These are phyloP conservation scores for Exophiala calicioides DNA, from an alignment of 2,329 filamentous ascomycete genomes.

Conservation along the genomic window DNA sequence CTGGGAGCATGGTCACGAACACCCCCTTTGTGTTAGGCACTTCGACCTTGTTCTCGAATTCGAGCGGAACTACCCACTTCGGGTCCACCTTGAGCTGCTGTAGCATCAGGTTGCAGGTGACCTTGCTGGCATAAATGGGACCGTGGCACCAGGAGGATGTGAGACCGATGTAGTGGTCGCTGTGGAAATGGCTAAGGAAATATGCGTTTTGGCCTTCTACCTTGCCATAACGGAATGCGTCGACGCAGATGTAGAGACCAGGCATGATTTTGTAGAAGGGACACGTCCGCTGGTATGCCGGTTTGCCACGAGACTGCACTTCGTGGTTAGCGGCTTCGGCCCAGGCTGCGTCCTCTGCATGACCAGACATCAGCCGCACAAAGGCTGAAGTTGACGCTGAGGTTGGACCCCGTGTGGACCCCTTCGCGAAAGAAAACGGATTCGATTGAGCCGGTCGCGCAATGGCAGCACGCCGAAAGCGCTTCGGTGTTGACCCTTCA, in stretches of 20 bases:
- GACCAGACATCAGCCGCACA: constrained; percentile 86
- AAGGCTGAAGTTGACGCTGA: constrained; percentile 89
- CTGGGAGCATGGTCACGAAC: constrained; percentile 88
- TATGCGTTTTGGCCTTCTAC: constrained; percentile 91
- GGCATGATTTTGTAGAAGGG: constrained; percentile 99
- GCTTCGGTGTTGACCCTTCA: constrained; percentile 48
- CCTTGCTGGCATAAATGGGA: constrained; percentile 92
- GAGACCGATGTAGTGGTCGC: constrained; percentile 92
- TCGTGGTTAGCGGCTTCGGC: constrained; percentile 80
- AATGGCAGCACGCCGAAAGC: constrained; percentile 67
- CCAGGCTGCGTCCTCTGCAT: constrained; percentile 90
- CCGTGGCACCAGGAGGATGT: constrained; percentile 88
- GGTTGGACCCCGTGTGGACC: constrained; percentile 60
- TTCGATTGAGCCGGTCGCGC: constrained; percentile 79
- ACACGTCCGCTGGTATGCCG: constrained; percentile 84
- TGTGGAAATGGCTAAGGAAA: constrained; percentile 97
- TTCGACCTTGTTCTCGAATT: constrained; percentile 78
- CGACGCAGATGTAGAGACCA: constrained; percentile 87
- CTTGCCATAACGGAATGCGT: constrained; percentile 93
- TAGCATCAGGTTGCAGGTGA: constrained; percentile 85
- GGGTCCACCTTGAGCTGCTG: constrained; percentile 83
- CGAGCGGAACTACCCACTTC: constrained; percentile 79
- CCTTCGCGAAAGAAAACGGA: constrained; percentile 63
- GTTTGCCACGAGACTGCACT: constrained; percentile 74
- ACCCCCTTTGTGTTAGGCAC: constrained; percentile 81